Percentiles rank a stretch among this genome's conserved stretches.
phyloP scores from a whole-genome alignment of 2,329 filamentous ascomycete species.

The Xylariaceae sp. region DNA sequence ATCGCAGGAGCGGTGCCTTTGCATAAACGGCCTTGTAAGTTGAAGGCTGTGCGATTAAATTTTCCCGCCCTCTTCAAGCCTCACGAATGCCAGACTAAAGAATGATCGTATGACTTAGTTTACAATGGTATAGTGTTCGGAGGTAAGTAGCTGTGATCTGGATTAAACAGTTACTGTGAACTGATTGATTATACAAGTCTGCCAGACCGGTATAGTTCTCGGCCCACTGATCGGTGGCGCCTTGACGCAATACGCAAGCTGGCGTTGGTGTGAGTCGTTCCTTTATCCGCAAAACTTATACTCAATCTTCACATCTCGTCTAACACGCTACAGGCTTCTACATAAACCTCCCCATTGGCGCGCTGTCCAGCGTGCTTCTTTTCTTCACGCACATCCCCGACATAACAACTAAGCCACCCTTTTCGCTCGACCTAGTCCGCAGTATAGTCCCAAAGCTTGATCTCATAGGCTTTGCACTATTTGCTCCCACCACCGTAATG shows the following conservation, averaged over 20 bases:
- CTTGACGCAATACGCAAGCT: conserved; percentile 12
- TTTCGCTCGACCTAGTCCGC: too few relatives aligned
- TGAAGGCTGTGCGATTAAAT: not conserved
- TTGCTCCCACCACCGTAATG: conserved; percentile 30
- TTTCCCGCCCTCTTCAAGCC: not conserved
- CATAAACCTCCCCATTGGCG: conserved; percentile 19
- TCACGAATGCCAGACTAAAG: too few relatives aligned
- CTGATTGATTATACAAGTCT: not conserved
- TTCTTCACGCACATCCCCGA: conserved; percentile 12
- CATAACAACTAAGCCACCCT: too few relatives aligned
- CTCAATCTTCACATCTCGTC: not conserved
- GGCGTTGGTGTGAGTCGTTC: conserved; percentile 15
- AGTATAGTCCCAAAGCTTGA: too few relatives aligned
- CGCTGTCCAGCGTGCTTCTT: conserved; percentile 1
- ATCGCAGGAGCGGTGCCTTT: too few relatives aligned
- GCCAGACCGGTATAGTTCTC: conserved; percentile 3
- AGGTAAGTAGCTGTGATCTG: not conserved
- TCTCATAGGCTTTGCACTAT: conserved; percentile 14
- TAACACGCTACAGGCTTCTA: conserved; percentile 15
- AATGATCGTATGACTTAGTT: not conserved
- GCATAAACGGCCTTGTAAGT: conserved; percentile 10
- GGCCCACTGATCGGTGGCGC: conserved; percentile 7
- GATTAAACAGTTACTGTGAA: not conserved
- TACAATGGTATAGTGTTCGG: conserved; percentile 4
- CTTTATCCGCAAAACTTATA: not conserved